Conservation (phyloP, 2,329 filamentous ascomycete species). For the Diaporthe sp. region DNA sequence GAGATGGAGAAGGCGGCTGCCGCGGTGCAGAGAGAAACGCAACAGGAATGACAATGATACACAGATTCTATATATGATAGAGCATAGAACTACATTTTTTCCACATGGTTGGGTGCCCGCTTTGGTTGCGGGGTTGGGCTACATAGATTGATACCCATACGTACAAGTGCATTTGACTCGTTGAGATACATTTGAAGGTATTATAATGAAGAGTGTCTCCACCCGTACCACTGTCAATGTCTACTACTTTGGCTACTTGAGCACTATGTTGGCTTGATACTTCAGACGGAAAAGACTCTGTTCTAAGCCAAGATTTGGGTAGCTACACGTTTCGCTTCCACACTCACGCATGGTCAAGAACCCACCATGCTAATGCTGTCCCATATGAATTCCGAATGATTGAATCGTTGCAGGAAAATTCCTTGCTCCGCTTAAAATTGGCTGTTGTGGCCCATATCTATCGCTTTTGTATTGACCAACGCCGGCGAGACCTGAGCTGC, state of each 20-base stretch:
- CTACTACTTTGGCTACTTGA: background rate
- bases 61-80: background rate
- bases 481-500: too few species aligned
- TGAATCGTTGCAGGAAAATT: background rate
- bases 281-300: background rate
- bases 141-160: constrained; percentile 19
- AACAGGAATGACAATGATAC: background rate
- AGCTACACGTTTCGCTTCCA: background rate
- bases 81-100: background rate
- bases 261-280: background rate
- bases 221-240: background rate
- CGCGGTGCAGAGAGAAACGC: background rate
- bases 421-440: background rate
- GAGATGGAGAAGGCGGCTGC: constrained; percentile 31
- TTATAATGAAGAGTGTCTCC: too few species aligned
- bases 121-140: background rate
- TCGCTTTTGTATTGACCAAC: background rate
- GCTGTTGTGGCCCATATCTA: background rate
- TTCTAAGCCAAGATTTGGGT: background rate
- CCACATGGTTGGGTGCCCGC: background rate
- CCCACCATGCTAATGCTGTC: background rate
- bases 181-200: background rate
- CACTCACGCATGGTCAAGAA: background rate
- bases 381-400: background rate
- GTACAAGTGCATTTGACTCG: background rate